phyloP scores from a whole-genome alignment of 2,329 filamentous ascomycete genomes.

The Sarocladiaceae sp. region DNA sequence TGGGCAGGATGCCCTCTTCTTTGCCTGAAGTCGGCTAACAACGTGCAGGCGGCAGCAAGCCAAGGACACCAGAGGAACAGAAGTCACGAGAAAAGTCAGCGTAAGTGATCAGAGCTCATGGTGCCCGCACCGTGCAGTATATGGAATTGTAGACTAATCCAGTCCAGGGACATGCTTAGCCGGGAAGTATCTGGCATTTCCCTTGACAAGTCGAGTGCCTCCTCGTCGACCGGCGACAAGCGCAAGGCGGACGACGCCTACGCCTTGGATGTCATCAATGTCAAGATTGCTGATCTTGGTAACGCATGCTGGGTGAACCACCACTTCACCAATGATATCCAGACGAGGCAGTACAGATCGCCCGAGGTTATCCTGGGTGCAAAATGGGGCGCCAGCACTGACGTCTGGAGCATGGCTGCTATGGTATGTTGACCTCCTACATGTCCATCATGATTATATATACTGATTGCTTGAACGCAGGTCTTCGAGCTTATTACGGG shows the following conservation, averaged over 20 bases:
- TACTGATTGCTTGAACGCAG: slow-evolving; percentile 38
- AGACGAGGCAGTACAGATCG: slow-evolving; percentile 94
- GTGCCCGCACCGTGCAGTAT: background rate
- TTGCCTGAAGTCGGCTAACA: background rate
- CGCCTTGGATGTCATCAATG: slow-evolving; percentile 75
- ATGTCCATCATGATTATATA: background rate
- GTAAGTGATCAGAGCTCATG: no score
- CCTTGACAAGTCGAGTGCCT: slow-evolving; percentile 65
- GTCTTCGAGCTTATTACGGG: slow-evolving; percentile 97
- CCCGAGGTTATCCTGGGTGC: slow-evolving; percentile 94
- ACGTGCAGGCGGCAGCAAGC: slow-evolving; percentile 13
- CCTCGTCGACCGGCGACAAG: slow-evolving; percentile 56
- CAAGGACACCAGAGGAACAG: slow-evolving; percentile 52
- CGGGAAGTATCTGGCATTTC: slow-evolving; percentile 94
- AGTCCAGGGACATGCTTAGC: slow-evolving; percentile 65
- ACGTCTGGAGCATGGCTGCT: slow-evolving; percentile 98
- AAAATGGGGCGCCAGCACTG: slow-evolving; percentile 99
- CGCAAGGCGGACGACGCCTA: slow-evolving; percentile 54
- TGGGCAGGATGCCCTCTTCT: background rate
- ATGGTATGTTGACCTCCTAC: slow-evolving; percentile 65
- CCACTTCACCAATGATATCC: slow-evolving; percentile 99
- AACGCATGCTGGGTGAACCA: slow-evolving; percentile 99
- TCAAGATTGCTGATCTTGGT: slow-evolving; percentile 97
- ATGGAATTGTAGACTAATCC: background rate
- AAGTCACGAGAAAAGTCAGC: slow-evolving; percentile 89